Evolutionary conservation across 805 yeast genomes (phyloP).

Genomic region (Candida argentea): DNA sequence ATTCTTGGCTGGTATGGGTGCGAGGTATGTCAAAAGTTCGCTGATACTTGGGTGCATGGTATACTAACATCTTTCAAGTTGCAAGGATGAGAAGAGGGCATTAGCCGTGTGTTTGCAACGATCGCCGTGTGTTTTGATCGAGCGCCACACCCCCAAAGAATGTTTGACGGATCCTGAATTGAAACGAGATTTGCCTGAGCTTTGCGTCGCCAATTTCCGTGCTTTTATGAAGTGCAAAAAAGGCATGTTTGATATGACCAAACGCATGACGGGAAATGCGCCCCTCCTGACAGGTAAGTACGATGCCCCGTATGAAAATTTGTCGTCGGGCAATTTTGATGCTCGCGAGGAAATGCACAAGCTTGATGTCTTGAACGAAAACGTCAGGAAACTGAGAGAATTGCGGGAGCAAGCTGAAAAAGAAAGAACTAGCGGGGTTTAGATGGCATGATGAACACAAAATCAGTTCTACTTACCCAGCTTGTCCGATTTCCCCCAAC

Average conservation of each 20-base stretch:
- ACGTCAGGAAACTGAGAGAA: slow-evolving; percentile 23
- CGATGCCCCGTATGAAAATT: slow-evolving; percentile 75
- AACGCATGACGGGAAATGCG: slow-evolving; percentile 89
- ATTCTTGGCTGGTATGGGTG: slow-evolving; percentile 33
- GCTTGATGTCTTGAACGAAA: slow-evolving; percentile 50
- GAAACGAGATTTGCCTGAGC: slow-evolving; percentile 69
- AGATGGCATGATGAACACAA: too few relatives aligned
- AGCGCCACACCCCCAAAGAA: slow-evolving; percentile 81
- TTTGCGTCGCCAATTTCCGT: slow-evolving; percentile 74
- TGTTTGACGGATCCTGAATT: slow-evolving; percentile 78
- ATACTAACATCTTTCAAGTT: slow-evolving; percentile 36
- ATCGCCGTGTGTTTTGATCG: slow-evolving; percentile 90
- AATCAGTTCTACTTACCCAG: too few relatives aligned
- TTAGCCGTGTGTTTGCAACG: slow-evolving; percentile 92
- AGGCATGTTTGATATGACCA: slow-evolving; percentile 86
- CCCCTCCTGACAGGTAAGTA: slow-evolving; percentile 87
- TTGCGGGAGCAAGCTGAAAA: slow-evolving; percentile 15
- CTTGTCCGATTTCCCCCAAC: too few relatives aligned
- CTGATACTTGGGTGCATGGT: background rate
- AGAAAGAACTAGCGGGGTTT: too few relatives aligned
- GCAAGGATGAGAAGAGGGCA: slow-evolving; percentile 90
- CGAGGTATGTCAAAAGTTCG: slow-evolving; percentile 28
- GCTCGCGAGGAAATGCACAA: slow-evolving; percentile 73
- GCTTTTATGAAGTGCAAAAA: slow-evolving; percentile 85
- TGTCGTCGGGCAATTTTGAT: slow-evolving; percentile 74